Base-by-base conservation (phyloP, 2,329 filamentous ascomycete species). In the Chrysosporium queenslandicum region DNA sequence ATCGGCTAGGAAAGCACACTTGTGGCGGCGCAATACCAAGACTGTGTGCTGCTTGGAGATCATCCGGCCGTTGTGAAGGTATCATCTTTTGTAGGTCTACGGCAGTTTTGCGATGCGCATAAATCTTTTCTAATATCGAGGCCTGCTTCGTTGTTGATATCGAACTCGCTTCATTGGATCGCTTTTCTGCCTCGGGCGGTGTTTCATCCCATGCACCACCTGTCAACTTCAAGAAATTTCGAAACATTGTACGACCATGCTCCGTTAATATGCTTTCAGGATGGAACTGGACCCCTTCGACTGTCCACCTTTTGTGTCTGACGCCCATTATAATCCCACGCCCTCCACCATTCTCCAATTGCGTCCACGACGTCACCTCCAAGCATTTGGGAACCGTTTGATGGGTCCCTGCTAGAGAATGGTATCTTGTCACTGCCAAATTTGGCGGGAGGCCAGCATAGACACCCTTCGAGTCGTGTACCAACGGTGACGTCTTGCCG, bases 251-350 rank as follows among this genome's bases (percentile, higher is more conserved):
- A 32, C 90, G 83, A 2, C 94, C 92, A 54, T 92, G 82, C 42
- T 86, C 88, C 0, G 91, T 96, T 48, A 98, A 73, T 53, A 98
- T 98, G 66, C 91, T 97, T 70, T 98, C 92, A 0, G 92, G 92
- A 61, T 98, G 92, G 62, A 97, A 98, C 65, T 98, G 92, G 14
- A 98, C 92, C 37, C 90, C 92, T 68, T 98, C 92, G n/a, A 97
- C 77, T 1, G 87, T 79, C 62, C 84, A 86, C 64, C 92, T 80
- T 73, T 91, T 95, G 74, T 98, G 92, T 42, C 92, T 83, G 42
- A 98, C 86, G 43, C 92, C 92, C 85, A 97, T 96, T 61, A 98
- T 98, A 55, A 97, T 82, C 27, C 86, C 87, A 58, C 86, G 88
- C 27, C 81, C 81, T 48, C 83, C 86, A 14, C 75, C 72, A n/a